phyloP scores from a whole-genome alignment of 2,329 filamentous ascomycete species.

The Canariomyces notabilis region DNA sequence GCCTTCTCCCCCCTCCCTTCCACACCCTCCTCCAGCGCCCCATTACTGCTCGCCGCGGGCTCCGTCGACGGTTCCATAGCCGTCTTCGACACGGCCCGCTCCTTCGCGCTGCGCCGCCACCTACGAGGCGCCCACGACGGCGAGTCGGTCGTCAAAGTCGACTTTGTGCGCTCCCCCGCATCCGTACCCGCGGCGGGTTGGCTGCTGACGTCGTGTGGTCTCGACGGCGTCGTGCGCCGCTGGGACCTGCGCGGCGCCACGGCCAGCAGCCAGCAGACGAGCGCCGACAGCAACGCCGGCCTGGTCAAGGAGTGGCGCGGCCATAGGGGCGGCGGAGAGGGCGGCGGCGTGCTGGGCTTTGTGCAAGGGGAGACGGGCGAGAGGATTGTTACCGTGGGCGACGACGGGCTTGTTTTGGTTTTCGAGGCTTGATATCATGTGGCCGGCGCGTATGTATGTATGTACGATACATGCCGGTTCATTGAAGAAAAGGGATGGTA shows the following conservation, averaged over 20 bases:
- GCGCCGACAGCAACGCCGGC: slow-evolving; percentile 62
- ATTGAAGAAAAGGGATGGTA: not conserved
- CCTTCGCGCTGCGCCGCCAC: slow-evolving; percentile 79
- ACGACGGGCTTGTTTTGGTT: slow-evolving; percentile 69
- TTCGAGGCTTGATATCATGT: slow-evolving; percentile 49
- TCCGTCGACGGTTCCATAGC: slow-evolving; percentile 74
- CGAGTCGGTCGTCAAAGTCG: slow-evolving; percentile 87
- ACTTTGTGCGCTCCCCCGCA: slow-evolving; percentile 57
- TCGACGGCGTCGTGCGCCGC: slow-evolving; percentile 83
- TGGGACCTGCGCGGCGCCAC: slow-evolving; percentile 70
- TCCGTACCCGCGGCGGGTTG: slow-evolving; percentile 48
- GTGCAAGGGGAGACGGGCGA: slow-evolving; percentile 73
- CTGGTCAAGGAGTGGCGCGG: slow-evolving; percentile 85
- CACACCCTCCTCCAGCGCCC: no score
- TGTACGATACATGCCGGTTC: no score
- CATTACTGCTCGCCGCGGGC: slow-evolving; percentile 54
- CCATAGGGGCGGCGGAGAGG: slow-evolving; percentile 76
- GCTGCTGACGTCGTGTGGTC: slow-evolving; percentile 80
- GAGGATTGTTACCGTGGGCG: slow-evolving; percentile 80
- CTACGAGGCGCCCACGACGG: slow-evolving; percentile 80
- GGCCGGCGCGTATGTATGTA: no score
- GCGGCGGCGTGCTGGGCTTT: slow-evolving; percentile 85
- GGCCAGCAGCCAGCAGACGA: slow-evolving; percentile 35
- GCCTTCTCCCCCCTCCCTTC: slow-evolving; percentile 55
- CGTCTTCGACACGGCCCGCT: slow-evolving; percentile 79